Base-by-base conservation (phyloP, 306 rosid genomes). In the Vicia villosa region DNA sequence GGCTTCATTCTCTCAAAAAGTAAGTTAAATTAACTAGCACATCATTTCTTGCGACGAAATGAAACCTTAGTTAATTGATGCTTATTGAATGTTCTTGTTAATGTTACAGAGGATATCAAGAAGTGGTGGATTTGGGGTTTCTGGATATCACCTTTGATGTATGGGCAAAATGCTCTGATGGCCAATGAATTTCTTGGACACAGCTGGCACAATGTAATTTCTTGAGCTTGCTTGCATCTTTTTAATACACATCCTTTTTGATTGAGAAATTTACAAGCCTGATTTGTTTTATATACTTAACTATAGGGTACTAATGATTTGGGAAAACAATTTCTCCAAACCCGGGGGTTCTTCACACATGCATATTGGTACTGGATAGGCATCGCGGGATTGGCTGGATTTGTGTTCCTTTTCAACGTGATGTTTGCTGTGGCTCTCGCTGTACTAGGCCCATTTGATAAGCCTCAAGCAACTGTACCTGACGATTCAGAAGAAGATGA, bases 331-430 rank as follows among this genome's bases (percentile, higher is more conserved):
- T 40, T 28, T 50, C 74, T 86, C 19, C 51, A 76, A 0, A 45
- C 34, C 4, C 81, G 80, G 8, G 80, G 76, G 3, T 74, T 86
- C 74, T 70, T 72, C 75, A 34, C 79, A 16, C 26, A 79, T 5
- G 36, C 86, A 70, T 55, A 72, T 63, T 86, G 88, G 91, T 86
- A 79, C 68, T 86, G 91, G 91, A 21, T 86, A 57, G 84, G 91
- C 19, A 7, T 70, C 3, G 86, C 64, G 8, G 91, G 71, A 45
- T 7, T 63, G 61, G 10, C 3, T 17, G 86, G 84, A 50, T 83
- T 54, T 54, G n/a, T 58, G 10, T 0, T 86, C 8, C 37, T 81
- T 13, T 76, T 83, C 78, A 83, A 83, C 38, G 1, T 14, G 10
- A 0, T 47, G 36, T 79, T 70, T 38, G 65, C 5, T 8, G 12